Evolutionary conservation across 495 filamentous ascomycete genomes (phyloP), one percentile per base, ranked within the genome.

Genomic region (Tuber magnatum): DNA sequence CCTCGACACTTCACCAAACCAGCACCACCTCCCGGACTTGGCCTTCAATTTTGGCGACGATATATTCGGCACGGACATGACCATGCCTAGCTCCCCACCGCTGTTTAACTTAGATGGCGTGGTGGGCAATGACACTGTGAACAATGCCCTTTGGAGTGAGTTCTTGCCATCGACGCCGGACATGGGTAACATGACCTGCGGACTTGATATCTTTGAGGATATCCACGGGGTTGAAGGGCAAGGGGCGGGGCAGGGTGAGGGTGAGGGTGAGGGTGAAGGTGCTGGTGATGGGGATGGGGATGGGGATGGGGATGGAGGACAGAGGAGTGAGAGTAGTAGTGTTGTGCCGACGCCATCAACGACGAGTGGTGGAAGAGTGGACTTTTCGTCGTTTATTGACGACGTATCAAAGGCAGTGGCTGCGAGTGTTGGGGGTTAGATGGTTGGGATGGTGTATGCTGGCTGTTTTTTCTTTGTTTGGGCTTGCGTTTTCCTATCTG

Each of bases 51-150:
- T 81, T 35, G 74, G 70, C 38, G 79, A 80, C n/a, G 77, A 82
- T 41, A 77, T 81, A 69, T 77, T 82, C 38, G 77, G 75, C 40
- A 83, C 81, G 24, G 81, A 83, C 51, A 77, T 81, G 76, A 82
- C 78, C 9, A 82, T 82, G 78, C 81, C 81, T 38, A 78, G 75
- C 61, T 78, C 75, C 14, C 81, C 81, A 44, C 78, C 78, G 10
- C 43, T 81, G 28, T 81, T 81, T 65, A 79, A 79, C 46, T 41
- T 81, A 1, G 56, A 65, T 20, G 78, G 70, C 2, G 56, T 35
- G 12, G 56, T 35, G 28, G 56, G 12, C 56, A 35, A 35, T 65
- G 56, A 35, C 28, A 76, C 71, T 69, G 80, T 73, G 2, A 76
- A 73, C 41, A 72, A 65, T 35, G 42, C 28, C 20, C 65, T 51